Base-by-base conservation (phyloP, 1,284 basidiomycete species). In the Pyrrhoderma noxium region DNA sequence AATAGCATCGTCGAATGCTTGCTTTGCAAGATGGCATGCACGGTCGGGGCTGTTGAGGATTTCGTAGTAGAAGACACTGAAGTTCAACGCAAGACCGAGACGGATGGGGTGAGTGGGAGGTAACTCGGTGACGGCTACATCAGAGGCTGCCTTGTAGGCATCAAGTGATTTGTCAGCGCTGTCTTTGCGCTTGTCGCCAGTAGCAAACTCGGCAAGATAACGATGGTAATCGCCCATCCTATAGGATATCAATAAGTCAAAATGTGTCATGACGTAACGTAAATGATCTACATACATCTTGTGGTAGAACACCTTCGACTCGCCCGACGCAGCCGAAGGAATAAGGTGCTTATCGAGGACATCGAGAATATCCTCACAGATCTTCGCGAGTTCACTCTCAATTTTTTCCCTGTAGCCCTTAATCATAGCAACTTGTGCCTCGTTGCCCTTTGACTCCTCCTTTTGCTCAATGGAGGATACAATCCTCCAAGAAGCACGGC, bases 151-250 rank as follows among this genome's bases (percentile, higher is more conserved):
- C 87, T 99, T 99, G 89, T 99, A 99, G 52, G 95, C 93, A 74
- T 94, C 93, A 64, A 98, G 81, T 21, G 96, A 98, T 80, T 96
- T 96, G 80, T 98, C 94, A 62, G 95, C 93, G 64, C 89, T 91
- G 67, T 93, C 91, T 80, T 96, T 95, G 73, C 95, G 89, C 84
- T 95, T 95, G 75, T 98, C 93, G 64, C 95, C 95, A 52, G 93
- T 94, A 56, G 96, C 95, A 67, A 99, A 99, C 76, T 99, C 95
- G 65, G 96, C 95, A 61, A 99, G 92, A 77, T 98, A 99, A 65
- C 95, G 94, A 82, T 99, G 95, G 77, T 99, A 99, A 75, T 99
- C 96, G 71, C 96, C 95, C 96, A 95, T 99, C 93, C 93, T 96
- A 62, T 45, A 40, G 7, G 14, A 48, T 27, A 50, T 34, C 1